Conservation (phyloP, 129 eudicot genomes). For the Flaveria sonorensis region DNA sequence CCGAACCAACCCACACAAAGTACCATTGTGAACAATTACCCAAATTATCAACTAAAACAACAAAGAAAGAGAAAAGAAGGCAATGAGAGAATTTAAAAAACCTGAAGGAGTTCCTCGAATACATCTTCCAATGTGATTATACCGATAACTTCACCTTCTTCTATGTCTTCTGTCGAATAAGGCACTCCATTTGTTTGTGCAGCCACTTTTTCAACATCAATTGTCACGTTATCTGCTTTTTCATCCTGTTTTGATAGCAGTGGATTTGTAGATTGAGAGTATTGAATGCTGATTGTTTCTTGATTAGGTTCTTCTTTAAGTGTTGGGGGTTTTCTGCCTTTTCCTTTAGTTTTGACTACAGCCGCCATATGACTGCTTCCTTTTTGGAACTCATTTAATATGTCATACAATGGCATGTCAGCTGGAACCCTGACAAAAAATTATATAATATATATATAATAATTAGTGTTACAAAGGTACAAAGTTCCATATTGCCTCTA, state of each 20-base stretch:
- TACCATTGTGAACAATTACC: background rate
- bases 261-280: constrained; percentile 46
- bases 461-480: background rate
- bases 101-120: constrained; percentile 98
- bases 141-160: constrained; percentile 91
- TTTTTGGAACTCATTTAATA: constrained; percentile 94
- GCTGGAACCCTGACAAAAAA: constrained; percentile 75
- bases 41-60: background rate
- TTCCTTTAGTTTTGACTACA: constrained; percentile 74
- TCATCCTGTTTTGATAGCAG: constrained; percentile 43
- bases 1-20: no score
- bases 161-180: constrained; percentile 58
- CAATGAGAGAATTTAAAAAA: constrained; percentile 12
- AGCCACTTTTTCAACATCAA: constrained; percentile 58
- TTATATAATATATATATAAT: background rate
- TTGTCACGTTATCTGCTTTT: constrained; percentile 47
- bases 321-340: constrained; percentile 43
- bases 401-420: constrained; percentile 96
- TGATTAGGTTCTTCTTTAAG: constrained; percentile 49
- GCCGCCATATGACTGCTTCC: constrained; percentile 99
- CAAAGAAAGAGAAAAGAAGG: background rate
- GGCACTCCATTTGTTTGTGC: constrained; percentile 39
- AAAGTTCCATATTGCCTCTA: background rate
- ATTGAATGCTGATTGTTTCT: constrained; percentile 21
- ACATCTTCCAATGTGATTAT: constrained; percentile 97